Percentiles rank a stretch among this genome's conserved stretches.
phyloP scores from a whole-genome alignment of 805 yeast species.

The Kregervanrija fluxuum region DNA sequence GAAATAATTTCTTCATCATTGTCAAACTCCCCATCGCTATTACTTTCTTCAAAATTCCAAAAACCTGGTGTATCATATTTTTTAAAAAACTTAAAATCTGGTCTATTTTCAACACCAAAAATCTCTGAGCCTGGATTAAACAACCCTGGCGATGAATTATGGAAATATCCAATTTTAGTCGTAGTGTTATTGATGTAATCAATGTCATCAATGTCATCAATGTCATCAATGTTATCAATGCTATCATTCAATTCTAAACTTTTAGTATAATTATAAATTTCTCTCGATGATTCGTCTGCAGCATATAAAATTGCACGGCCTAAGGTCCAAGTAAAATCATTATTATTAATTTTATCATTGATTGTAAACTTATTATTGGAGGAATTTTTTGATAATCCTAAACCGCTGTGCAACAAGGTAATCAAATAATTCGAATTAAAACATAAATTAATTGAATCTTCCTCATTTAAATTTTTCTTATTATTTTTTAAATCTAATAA shows the following conservation, averaged over 20 bases:
- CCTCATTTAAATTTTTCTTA: slow-evolving; percentile 29
- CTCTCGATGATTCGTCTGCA: slow-evolving; percentile 37
- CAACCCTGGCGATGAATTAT: slow-evolving; percentile 39
- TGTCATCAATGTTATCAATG: background rate
- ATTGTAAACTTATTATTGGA: slow-evolving; percentile 29
- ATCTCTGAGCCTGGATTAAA: slow-evolving; percentile 50
- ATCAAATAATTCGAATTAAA: slow-evolving; percentile 57
- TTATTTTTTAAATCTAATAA: slow-evolving; percentile 11
- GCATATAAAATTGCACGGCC: slow-evolving; percentile 69
- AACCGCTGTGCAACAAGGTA: slow-evolving; percentile 49
- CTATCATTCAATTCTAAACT: background rate
- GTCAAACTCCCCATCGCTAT: background rate
- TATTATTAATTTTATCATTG: slow-evolving; percentile 62
- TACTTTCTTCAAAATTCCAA: background rate
- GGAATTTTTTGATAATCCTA: slow-evolving; percentile 50
- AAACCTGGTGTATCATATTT: slow-evolving; percentile 17
- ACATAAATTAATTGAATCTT: slow-evolving; percentile 47
- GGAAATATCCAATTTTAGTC: slow-evolving; percentile 37
- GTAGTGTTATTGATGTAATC: background rate
- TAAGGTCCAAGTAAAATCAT: slow-evolving; percentile 88
- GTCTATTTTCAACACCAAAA: slow-evolving; percentile 34
- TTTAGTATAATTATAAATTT: background rate
- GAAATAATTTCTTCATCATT: slow-evolving; percentile 1
- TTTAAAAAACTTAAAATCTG: slow-evolving; percentile 27
- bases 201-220: background rate